Evolutionary conservation across 345 rosid species (phyloP).

Genomic region (Rhodomyrtus tomentosa): DNA sequence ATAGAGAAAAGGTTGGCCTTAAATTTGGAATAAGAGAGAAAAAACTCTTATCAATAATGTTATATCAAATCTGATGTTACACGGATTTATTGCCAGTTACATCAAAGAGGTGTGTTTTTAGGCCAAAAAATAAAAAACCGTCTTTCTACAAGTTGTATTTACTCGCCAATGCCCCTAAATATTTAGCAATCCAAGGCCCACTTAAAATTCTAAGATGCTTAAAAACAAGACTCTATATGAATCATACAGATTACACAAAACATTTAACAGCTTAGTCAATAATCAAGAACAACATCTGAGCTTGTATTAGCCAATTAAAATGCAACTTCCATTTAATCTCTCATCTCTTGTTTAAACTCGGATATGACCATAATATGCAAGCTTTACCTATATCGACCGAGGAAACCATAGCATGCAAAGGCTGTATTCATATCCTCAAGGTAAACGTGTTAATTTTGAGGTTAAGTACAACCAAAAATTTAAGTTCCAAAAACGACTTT

Average conservation of each 20-base stretch:
- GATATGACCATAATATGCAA: background rate
- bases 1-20: too few species aligned
- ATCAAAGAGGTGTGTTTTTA: background rate
- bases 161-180: background rate
- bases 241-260: background rate
- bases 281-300: background rate
- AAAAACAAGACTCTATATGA: too few species aligned
- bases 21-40: too few species aligned
- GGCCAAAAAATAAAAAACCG: background rate
- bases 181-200: background rate
- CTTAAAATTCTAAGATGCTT: too few species aligned
- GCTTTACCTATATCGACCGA: background rate
- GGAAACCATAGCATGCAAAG: background rate
- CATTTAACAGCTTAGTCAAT: background rate
- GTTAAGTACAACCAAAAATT: background rate
- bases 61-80: too few species aligned
- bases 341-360: background rate
- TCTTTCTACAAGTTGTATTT: background rate
- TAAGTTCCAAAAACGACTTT: background rate
- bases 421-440: too few species aligned
- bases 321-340: background rate
- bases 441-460: background rate
- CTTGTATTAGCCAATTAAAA: background rate
- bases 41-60: too few species aligned
- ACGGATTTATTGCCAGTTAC: background rate